Conservation (phyloP, 2,329 filamentous ascomycete species). For the Fusarium chuoi region DNA sequence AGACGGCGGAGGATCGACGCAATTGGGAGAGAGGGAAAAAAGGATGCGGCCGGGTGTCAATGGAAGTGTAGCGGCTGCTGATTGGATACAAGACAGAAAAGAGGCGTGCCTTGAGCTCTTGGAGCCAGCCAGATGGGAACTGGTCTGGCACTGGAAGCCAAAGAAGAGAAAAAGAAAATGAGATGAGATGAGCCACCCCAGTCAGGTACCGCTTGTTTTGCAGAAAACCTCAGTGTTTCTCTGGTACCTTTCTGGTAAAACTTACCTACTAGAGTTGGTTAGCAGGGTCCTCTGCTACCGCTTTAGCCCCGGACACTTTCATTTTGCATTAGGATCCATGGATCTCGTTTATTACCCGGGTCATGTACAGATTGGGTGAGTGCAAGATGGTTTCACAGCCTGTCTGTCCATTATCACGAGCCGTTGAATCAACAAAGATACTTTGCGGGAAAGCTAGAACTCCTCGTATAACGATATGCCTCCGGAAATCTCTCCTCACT, state of each 20-base stretch:
- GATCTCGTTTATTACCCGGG: constrained; percentile 14
- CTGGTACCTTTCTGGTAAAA: constrained; percentile 16
- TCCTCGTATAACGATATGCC: background rate
- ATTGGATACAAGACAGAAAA: constrained; percentile 26
- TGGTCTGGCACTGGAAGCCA: constrained; percentile 27
- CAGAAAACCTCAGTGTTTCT: background rate
- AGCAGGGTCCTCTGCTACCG: constrained; percentile 21
- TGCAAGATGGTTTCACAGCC: background rate
- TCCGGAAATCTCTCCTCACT: background rate
- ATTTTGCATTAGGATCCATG: constrained; percentile 19
- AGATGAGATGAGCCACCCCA: constrained; percentile 28
- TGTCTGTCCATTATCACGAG: background rate
- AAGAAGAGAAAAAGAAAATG: constrained; percentile 30
- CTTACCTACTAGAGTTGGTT: constrained; percentile 22
- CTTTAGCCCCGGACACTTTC: constrained; percentile 26
- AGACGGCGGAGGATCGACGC: background rate
- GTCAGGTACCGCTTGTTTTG: constrained; percentile 19
- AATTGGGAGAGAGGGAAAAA: constrained; percentile 7
- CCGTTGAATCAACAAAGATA: background rate
- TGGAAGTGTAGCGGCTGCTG: constrained; percentile 1
- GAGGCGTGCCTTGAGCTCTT: constrained; percentile 23
- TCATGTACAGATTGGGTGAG: background rate
- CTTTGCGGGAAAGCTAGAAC: background rate
- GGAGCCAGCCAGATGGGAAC: constrained; percentile 28
- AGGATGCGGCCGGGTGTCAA: constrained; percentile 30